phyloP scores from a whole-genome alignment of 2,329 filamentous ascomycete species.

The Paraconiothyrium sp. region DNA sequence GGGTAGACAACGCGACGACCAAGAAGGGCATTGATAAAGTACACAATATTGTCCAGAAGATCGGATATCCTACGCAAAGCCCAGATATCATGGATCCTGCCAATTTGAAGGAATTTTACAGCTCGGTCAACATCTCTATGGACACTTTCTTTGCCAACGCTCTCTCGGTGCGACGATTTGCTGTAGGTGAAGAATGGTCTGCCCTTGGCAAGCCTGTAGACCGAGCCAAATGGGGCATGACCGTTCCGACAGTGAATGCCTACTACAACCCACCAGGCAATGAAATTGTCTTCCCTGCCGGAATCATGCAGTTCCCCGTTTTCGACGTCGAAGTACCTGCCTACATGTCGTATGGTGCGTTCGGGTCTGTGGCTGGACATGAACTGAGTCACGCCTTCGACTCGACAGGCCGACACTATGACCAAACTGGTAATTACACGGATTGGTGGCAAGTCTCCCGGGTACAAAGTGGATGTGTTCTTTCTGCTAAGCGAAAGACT shows the following conservation, averaged over 20 bases:
- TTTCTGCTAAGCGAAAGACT: no score
- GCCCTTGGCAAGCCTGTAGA: constrained; percentile 66
- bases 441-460: constrained; percentile 62
- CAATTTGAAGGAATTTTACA: constrained; percentile 66
- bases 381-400: constrained; percentile 77
- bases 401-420: constrained; percentile 68
- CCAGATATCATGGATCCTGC: constrained; percentile 67
- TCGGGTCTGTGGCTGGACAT: constrained; percentile 72
- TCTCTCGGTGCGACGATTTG: constrained; percentile 58
- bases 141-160: constrained; percentile 64
- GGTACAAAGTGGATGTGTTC: no score
- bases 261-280: constrained; percentile 69
- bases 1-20: constrained; percentile 69
- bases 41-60: constrained; percentile 70
- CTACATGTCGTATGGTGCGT: constrained; percentile 73
- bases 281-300: constrained; percentile 72
- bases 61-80: constrained; percentile 68
- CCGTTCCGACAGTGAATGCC: constrained; percentile 65
- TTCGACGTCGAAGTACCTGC: constrained; percentile 69
- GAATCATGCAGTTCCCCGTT: constrained; percentile 71
- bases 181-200: constrained; percentile 60
- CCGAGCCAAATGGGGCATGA: constrained; percentile 67
- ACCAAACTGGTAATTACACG: constrained; percentile 69
- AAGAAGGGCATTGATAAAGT: constrained; percentile 69
- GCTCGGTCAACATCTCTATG: constrained; percentile 57